Evolutionary conservation across 23 red algal genomes (phyloP).

Genomic region (Cyanidiococcus yangmingshanensis): DNA sequence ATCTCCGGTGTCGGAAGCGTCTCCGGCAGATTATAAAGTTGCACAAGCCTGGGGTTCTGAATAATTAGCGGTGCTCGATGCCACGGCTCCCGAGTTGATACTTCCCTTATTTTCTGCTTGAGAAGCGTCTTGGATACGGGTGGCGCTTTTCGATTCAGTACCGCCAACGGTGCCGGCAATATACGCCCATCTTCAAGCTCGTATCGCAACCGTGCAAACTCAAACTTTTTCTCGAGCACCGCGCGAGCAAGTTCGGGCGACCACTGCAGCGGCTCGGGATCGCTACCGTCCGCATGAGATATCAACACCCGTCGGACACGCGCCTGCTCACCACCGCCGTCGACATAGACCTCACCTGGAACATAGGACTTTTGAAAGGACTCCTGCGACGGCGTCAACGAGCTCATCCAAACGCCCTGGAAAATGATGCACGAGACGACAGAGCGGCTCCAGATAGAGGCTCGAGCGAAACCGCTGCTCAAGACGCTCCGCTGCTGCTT

Average conservation of each 20-base stretch:
- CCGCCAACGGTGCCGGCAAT: background rate
- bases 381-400: background rate
- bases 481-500: constrained; percentile 1
- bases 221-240: constrained; percentile 2
- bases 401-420: constrained; percentile 15
- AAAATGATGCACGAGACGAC: constrained; percentile 28
- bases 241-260: background rate
- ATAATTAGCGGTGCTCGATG: background rate
- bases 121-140: constrained; percentile 24
- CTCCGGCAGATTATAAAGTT: background rate
- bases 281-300: background rate
- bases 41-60: constrained; percentile 10
- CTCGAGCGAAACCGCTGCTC: constrained; percentile 21
- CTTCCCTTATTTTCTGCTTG: constrained; percentile 21
- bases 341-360: constrained; percentile 17
- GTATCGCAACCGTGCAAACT: background rate
- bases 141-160: background rate
- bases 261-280: background rate
- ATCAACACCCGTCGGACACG: background rate
- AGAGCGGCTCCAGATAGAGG: constrained; percentile 27
- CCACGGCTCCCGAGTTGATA: background rate
- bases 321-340: background rate
- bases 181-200: constrained; percentile 22
- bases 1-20: constrained; percentile 14
- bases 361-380: constrained; percentile 22